Evolutionary conservation across 1,284 basidiomycete species (phyloP).

Genomic region (Cystobasidium slooffiae): DNA sequence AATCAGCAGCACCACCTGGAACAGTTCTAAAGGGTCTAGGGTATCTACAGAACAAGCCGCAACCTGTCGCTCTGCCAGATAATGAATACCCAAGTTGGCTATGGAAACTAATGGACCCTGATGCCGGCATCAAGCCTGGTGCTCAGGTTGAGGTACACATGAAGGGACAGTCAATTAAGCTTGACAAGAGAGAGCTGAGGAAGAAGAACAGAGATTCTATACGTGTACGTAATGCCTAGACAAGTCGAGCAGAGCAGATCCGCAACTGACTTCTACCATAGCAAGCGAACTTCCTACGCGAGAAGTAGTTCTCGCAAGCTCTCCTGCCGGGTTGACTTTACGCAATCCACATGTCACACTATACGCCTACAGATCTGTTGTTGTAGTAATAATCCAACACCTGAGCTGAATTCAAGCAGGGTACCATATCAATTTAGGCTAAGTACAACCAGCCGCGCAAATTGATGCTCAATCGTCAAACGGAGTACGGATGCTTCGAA

Average conservation of each 20-base stretch:
- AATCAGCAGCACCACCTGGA: conserved; percentile 60
- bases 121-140: conserved; percentile 57
- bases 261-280: neutral
- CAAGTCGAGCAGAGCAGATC: neutral
- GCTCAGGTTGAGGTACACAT: conserved; percentile 71
- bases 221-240: conserved; percentile 65
- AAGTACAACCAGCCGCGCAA: no score
- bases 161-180: conserved; percentile 64
- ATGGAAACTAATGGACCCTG: conserved; percentile 69
- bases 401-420: no score
- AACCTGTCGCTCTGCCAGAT: conserved; percentile 78
- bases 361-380: no score
- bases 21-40: conserved; percentile 76
- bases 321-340: no score
- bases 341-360: no score
- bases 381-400: no score
- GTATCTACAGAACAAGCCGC: conserved; percentile 79
- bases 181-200: conserved; percentile 63
- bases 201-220: conserved; percentile 68
- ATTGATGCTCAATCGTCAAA: no score
- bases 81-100: conserved; percentile 88
- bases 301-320: conserved; percentile 5
- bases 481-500: no score
- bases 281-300: conserved; percentile 40
- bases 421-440: no score